A percentile compares a stretch with the other conserved stretches of the same genome.
Conservation (phyloP, 2,329 filamentous ascomycete genomes). For the Clarireedia sp. region DNA sequence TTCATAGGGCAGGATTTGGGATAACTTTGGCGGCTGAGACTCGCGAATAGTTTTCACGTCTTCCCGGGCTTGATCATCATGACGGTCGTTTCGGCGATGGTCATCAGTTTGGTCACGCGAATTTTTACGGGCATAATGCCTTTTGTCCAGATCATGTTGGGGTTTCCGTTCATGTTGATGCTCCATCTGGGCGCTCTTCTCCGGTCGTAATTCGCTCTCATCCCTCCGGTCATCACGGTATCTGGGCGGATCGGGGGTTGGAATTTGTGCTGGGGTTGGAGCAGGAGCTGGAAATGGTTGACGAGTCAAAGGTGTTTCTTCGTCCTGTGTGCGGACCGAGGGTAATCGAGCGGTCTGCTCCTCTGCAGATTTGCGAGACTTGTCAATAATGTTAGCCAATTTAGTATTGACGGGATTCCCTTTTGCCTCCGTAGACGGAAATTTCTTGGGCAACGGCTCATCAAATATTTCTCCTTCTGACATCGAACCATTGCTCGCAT, state of each 20-base stretch:
- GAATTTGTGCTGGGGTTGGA: background rate
- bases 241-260: constrained; percentile 5
- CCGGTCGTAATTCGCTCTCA: constrained; percentile 15
- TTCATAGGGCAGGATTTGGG: constrained; percentile 22
- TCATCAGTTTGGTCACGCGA: constrained; percentile 17
- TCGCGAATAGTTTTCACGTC: constrained; percentile 15
- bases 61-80: constrained; percentile 11
- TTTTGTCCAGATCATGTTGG: constrained; percentile 15
- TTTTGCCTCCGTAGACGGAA: constrained; percentile 16
- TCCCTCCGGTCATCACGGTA: constrained; percentile 19
- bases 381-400: constrained; percentile 13
- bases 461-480: constrained; percentile 30
- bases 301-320: constrained; percentile 13
- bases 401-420: constrained; percentile 13
- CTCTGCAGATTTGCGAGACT: constrained; percentile 14
- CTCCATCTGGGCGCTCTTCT: constrained; percentile 12
- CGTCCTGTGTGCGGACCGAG: constrained; percentile 10
- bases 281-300: constrained; percentile 10
- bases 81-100: constrained; percentile 12
- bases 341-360: constrained; percentile 7
- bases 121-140: constrained; percentile 10
- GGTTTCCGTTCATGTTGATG: constrained; percentile 16
- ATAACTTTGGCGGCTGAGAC: constrained; percentile 16
- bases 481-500: constrained; percentile 19
- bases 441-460: constrained; percentile 17